Percentiles rank a stretch among this genome's conserved stretches.
Conservation (phyloP, 75 land plant genomes). For the Isoetes taiwanensis region DNA sequence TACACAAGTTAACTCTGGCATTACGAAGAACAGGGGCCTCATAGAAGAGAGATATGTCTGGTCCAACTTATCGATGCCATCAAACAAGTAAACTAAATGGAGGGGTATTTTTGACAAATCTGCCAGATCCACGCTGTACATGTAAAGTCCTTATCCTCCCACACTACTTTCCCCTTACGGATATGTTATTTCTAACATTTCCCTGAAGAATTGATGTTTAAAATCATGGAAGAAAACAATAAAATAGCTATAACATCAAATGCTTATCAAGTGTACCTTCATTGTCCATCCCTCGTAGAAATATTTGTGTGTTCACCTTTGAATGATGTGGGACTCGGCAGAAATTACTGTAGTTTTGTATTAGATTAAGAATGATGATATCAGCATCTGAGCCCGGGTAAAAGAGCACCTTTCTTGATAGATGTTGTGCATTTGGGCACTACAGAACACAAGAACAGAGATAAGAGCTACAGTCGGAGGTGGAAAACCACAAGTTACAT, state of each 20-base stretch:
- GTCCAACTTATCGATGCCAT: conserved; percentile 69
- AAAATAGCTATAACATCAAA: not conserved
- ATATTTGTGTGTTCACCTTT: conserved; percentile 71
- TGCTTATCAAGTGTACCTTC: conserved; percentile 41
- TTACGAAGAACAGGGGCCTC: conserved; percentile 53
- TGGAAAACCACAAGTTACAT: no score
- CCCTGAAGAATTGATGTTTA: conserved; percentile 52
- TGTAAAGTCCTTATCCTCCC: conserved; percentile 65
- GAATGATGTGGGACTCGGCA: conserved; percentile 76
- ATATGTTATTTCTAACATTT: conserved; percentile 81
- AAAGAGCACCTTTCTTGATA: conserved; percentile 88
- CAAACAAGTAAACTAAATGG: conserved; percentile 69
- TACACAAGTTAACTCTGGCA: no score
- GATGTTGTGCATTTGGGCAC: conserved; percentile 89
- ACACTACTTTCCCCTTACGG: conserved; percentile 73
- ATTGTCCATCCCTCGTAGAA: conserved; percentile 74
- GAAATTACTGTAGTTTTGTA: conserved; percentile 51
- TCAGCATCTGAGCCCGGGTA: conserved; percentile 92
- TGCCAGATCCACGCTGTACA: conserved; percentile 60
- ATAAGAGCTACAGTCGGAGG: not conserved
- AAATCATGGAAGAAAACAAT: no score
- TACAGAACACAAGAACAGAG: conserved; percentile 23
- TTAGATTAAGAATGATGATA: conserved; percentile 76
- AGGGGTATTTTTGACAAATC: conserved; percentile 52
- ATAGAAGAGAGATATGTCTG: conserved; percentile 50